Evolutionary conservation across 768 basidiomycete species (phyloP), one percentile per base, ranked within the genome.

Genomic region (Russula sp.): DNA sequence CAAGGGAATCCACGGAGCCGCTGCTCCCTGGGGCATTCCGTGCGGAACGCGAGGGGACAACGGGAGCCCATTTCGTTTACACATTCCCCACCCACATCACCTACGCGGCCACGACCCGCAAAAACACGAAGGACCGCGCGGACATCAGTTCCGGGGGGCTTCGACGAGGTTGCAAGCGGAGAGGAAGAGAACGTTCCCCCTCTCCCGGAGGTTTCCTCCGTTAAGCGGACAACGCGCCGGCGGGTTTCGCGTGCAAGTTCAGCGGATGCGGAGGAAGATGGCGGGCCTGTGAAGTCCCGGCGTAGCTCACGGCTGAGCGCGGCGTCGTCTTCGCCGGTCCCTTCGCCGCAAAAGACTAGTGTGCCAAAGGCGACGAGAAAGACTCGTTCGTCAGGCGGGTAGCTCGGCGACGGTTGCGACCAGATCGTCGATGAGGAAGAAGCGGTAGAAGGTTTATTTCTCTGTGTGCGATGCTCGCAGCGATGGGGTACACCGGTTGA

Each of bases 281-380:
- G 22, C 22, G 22, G 7, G 5, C 34, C 35, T 0, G 39, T 45
- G 13, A 52, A 54, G 32, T 59, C 64, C 3, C 60, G 66, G 20
- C 64, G 66, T 11, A 68, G 66, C 61, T 62, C 66, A 44, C 64
- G 66, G 35, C 37, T 68, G 47, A 68, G 66, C 32, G 60, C 50
- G 0, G 64, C 64, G 7, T 68, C 66, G 20, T 66, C 64, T 42
- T 68, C 66, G 0, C 58, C 64, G 0, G 64, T 66, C 27, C 64
- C 56, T 10, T 66, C 66, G 18, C 66, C 35, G 22, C 22, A 27
- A 27, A 27, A 27, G 22, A 27, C 22, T 27, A 27, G 22, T 27
- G 22, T 2, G 22, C 22, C 22, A 27, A 27, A 27, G 22, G 22
- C 22, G 22, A 27, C 22, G 22, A 27, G 22, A 27, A 27, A 27